A percentile compares a stretch with the other conserved stretches of the same genome.
These are phyloP conservation scores for maize (Zea mays) DNA, from an alignment of 176 grass and related monocot genomes.

Conservation along the genomic window Zm-B73-REFERENCE-NAM-5.0 NC_050100.1:216406001-216406500, in stretches of 20 bases:
- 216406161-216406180: not conserved
- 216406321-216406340: too few species aligned
- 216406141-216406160: not conserved
- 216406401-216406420: not conserved
- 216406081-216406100: constrained; percentile 20
- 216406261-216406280: too few species aligned
- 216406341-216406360: not conserved
- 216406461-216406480: not conserved
- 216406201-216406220: not conserved
- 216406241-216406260: too few species aligned
- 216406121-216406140: constrained; percentile 1
- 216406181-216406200: not conserved
- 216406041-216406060: constrained; percentile 6
- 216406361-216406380: not conserved
- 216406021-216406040: not conserved
- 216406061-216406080: not conserved
- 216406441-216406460: not conserved
- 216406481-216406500: not conserved
- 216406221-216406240: too few species aligned
- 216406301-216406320: too few species aligned
- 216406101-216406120: constrained; percentile 2
- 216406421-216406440: not conserved
- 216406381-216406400: not conserved
- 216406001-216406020: constrained; percentile 34
- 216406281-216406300: too few species aligned